Conservation (phyloP, 345 rosid genomes). For the Euphorbia lathyris region DNA sequence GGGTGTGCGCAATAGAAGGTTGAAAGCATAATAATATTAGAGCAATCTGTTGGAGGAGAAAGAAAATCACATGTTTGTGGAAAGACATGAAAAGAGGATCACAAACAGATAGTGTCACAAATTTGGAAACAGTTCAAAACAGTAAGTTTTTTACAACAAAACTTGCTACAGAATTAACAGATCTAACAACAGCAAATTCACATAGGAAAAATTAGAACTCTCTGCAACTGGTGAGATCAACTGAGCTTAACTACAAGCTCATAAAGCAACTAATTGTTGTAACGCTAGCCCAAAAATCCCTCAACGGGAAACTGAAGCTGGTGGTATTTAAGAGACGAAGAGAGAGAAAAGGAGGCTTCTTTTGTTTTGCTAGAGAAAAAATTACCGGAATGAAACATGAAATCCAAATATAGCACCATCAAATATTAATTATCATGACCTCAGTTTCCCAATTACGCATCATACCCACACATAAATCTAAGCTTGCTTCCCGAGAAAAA, state of each 20-base stretch:
- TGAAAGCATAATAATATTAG: constrained; percentile 48
- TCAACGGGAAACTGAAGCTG: constrained; percentile 1
- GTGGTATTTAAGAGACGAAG: neutral
- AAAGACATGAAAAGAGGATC: neutral
- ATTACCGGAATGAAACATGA: constrained; percentile 13
- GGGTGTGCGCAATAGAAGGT: constrained; percentile 39
- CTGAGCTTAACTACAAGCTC: constrained; percentile 13
- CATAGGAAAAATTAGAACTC: constrained; percentile 9
- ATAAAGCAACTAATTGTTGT: neutral
- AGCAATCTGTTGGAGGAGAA: constrained; percentile 49
- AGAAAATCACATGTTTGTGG: neutral
- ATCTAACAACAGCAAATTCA: constrained; percentile 22
- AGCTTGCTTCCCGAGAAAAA: neutral
- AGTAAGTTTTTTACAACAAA: neutral
- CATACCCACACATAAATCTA: neutral
- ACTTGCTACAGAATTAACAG: constrained; percentile 1
- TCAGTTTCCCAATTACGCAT: neutral
- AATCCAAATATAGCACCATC: too few species aligned
- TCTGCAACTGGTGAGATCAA: constrained; percentile 16
- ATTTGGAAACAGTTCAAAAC: neutral
- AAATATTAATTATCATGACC: neutral
- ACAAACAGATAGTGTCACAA: constrained; percentile 7
- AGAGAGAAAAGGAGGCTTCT: neutral
- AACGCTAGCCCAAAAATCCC: neutral
- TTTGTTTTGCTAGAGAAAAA: neutral